Conservation (phyloP, 2,329 filamentous ascomycete genomes). For the Fusarium tupiense region DNA sequence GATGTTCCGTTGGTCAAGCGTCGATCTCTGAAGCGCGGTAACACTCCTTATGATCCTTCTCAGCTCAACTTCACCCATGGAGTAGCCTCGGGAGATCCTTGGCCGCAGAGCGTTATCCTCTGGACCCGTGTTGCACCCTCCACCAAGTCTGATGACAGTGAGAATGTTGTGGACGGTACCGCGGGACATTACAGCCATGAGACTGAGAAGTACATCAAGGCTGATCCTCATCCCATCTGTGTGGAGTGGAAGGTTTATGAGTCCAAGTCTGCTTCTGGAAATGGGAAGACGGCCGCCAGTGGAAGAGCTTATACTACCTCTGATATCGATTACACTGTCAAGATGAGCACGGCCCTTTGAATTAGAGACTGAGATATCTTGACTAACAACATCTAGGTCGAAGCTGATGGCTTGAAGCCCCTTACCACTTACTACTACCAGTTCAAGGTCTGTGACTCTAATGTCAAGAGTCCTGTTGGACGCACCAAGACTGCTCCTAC, state of each 20-base stretch:
- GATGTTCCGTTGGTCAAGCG: slow-evolving; percentile 59
- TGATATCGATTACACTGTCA: slow-evolving; percentile 80
- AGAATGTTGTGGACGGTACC: slow-evolving; percentile 48
- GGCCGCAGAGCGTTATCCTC: slow-evolving; percentile 67
- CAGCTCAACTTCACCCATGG: slow-evolving; percentile 72
- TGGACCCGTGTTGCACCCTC: slow-evolving; percentile 60
- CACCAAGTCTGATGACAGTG: slow-evolving; percentile 56
- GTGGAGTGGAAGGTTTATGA: slow-evolving; percentile 68
- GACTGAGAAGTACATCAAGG: slow-evolving; percentile 53
- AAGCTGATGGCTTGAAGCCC: slow-evolving; percentile 69
- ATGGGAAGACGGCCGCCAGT: slow-evolving; percentile 56
- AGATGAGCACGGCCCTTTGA: slow-evolving; percentile 53
- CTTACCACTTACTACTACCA: slow-evolving; percentile 76
- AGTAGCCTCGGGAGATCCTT: slow-evolving; percentile 60
- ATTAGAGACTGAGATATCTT: fast-evolving
- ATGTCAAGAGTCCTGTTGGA: slow-evolving; percentile 69
- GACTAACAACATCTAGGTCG: slow-evolving; percentile 57
- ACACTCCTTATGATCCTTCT: not conserved
- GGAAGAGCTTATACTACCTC: slow-evolving; percentile 75
- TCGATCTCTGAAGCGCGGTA: slow-evolving; percentile 23
- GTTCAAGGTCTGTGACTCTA: slow-evolving; percentile 73
- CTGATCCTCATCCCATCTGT: slow-evolving; percentile 66
- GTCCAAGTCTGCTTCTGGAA: slow-evolving; percentile 51
- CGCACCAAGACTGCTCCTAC: slow-evolving; percentile 75
- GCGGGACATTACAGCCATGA: slow-evolving; percentile 59